A percentile compares a stretch with the other conserved stretches of the same genome.
Evolutionary conservation across 805 yeast genomes (phyloP).

Genomic region (Middelhovenomyces tepae): DNA sequence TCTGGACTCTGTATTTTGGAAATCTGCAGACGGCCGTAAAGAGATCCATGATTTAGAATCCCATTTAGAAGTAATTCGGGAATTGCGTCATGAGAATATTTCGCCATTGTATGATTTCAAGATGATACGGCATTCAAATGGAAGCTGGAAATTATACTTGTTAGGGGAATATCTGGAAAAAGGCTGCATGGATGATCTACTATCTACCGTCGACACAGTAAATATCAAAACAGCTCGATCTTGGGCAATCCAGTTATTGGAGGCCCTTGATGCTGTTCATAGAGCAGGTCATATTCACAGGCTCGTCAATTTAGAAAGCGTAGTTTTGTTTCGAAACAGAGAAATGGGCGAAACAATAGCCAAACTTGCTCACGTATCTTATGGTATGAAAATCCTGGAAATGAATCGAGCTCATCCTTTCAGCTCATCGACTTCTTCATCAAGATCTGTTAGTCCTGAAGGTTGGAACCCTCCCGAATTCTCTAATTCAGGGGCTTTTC

Average conservation of each 20-base stretch:
- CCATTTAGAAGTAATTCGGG: conserved; percentile 56
- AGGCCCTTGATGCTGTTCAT: conserved; percentile 76
- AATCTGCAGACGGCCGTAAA: conserved; percentile 62
- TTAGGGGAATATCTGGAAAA: conserved; percentile 55
- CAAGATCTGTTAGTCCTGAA: too few species aligned
- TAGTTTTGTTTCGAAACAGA: conserved; percentile 41
- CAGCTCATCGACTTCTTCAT: conserved; percentile 6
- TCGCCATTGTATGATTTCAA: conserved; percentile 61
- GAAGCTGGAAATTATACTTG: conserved; percentile 57
- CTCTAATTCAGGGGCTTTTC: conserved; percentile 30
- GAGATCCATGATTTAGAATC: conserved; percentile 64
- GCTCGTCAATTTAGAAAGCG: conserved; percentile 51
- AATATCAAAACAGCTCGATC: conserved; percentile 70
- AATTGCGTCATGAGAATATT: conserved; percentile 57
- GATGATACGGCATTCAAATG: conserved; percentile 39
- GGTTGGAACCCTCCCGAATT: conserved; percentile 81
- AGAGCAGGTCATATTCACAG: conserved; percentile 78
- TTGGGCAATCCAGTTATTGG: conserved; percentile 82
- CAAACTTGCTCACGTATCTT: conserved; percentile 21
- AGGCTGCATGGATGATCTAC: conserved; percentile 53
- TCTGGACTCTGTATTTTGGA: conserved; percentile 60
- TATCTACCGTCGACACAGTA: conserved; percentile 58
- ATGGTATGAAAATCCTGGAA: conserved; percentile 20
- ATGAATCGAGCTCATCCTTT: conserved; percentile 29
- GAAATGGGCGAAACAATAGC: conserved; percentile 40